phyloP scores from a whole-genome alignment of 768 basidiomycete genomes.

The Pleurotus sapidus region DNA sequence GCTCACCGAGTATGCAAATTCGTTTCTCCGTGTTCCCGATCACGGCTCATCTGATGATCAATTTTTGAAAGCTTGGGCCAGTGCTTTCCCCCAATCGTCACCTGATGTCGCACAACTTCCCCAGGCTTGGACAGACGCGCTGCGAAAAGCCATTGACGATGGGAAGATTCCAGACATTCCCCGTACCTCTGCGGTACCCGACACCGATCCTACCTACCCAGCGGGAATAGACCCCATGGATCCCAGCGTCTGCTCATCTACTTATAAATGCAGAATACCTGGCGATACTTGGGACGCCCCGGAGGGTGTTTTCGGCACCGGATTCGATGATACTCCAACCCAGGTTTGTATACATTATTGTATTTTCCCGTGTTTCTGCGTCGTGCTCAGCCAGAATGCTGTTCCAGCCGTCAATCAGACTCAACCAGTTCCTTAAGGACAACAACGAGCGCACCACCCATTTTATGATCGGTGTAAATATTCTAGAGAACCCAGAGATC shows the following conservation, averaged over 20 bases:
- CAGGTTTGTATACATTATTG: constrained; percentile 23
- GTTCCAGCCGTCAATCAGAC: constrained; percentile 33
- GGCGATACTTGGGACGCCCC: constrained; percentile 81
- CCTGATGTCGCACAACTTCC: constrained; percentile 58
- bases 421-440: constrained; percentile 68
- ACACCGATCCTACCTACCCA: constrained; percentile 42
- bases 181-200: constrained; percentile 33
- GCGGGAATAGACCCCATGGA: constrained; percentile 39
- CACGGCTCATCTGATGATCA: neutral
- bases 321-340: constrained; percentile 82
- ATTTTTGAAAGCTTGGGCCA: constrained; percentile 51
- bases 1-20: constrained; percentile 46
- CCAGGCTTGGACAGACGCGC: constrained; percentile 66
- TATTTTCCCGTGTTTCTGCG: constrained; percentile 6
- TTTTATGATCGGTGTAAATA: constrained; percentile 86
- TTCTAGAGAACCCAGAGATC: constrained; percentile 50
- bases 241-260: constrained; percentile 69
- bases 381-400: neutral
- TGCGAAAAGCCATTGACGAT: constrained; percentile 58
- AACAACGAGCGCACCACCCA: constrained; percentile 74
- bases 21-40: constrained; percentile 11
- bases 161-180: constrained; percentile 76
- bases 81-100: constrained; percentile 49
- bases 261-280: constrained; percentile 58
- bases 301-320: constrained; percentile 55